Percentiles rank a stretch among this genome's conserved stretches.
Conservation (phyloP, 257 asterid genomes). For the Solanum verrucosum region DNA sequence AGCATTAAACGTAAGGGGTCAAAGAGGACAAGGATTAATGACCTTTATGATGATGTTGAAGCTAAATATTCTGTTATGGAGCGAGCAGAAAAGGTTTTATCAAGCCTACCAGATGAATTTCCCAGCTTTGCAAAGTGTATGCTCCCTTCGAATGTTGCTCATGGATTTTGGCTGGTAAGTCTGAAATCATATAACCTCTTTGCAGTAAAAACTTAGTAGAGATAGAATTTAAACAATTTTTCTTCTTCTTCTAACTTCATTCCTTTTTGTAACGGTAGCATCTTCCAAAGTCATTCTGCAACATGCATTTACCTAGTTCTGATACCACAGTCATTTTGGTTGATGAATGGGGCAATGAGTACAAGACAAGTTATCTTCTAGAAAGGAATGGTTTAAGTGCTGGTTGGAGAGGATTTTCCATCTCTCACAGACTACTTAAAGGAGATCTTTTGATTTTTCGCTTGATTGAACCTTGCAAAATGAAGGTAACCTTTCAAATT, state of each 20-base stretch:
- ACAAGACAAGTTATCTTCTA: constrained; percentile 52
- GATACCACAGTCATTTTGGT: constrained; percentile 55
- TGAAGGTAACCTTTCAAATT: constrained; percentile 40
- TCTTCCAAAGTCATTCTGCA: constrained; percentile 62
- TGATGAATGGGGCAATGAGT: constrained; percentile 86
- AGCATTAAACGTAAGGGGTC: constrained; percentile 23
- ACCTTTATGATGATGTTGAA: constrained; percentile 51
- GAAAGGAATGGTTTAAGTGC: constrained; percentile 82
- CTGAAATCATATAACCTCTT: background rate
- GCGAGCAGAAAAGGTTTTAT: constrained; percentile 45
- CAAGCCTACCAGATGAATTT: constrained; percentile 24
- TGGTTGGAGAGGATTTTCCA: constrained; percentile 89
- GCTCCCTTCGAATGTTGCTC: constrained; percentile 90
- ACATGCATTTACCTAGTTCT: constrained; percentile 39
- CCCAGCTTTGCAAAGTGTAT: constrained; percentile 69
- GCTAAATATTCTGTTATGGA: constrained; percentile 53
- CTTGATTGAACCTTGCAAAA: constrained; percentile 63
- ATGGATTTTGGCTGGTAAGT: constrained; percentile 93
- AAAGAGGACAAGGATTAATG: constrained; percentile 29
- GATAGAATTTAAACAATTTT: background rate
- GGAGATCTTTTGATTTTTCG: constrained; percentile 78
- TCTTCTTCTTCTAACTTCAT: background rate
- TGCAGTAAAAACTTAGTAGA: background rate
- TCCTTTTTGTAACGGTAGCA: constrained; percentile 34
- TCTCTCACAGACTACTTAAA: constrained; percentile 53